phyloP scores from a whole-genome alignment of 495 filamentous ascomycete species.

The Talaromyces trachyspermus region DNA sequence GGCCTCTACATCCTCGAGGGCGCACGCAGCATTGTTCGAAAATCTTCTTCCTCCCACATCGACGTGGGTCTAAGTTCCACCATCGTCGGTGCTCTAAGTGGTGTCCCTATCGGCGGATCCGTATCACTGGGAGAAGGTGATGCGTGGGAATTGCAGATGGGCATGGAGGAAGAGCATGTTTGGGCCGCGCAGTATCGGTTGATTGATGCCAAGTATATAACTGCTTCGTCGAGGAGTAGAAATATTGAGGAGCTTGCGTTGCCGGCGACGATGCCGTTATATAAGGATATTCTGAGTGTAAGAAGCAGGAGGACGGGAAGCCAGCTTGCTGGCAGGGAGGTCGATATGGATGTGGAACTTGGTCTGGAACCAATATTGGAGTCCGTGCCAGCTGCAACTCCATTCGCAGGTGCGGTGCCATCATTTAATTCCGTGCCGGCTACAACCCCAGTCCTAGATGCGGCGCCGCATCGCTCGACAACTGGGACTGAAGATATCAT shows the following conservation, averaged over 20 bases:
- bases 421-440: background rate
- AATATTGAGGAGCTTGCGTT: constrained; percentile 11
- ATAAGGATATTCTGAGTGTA: constrained; percentile 20
- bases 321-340: background rate
- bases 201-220: constrained; percentile 12
- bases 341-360: constrained; percentile 10
- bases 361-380: constrained; percentile 1
- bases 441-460: background rate
- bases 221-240: constrained; percentile 14
- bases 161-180: constrained; percentile 21
- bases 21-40: constrained; percentile 14
- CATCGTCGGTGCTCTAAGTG: constrained; percentile 15
- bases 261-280: constrained; percentile 15
- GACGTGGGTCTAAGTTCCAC: constrained; percentile 17
- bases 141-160: constrained; percentile 19
- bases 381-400: background rate
- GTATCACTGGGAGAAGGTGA: constrained; percentile 16
- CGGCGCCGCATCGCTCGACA: background rate
- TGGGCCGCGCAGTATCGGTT: constrained; percentile 24
- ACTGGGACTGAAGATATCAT: background rate
- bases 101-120: constrained; percentile 18
- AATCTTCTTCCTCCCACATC: constrained; percentile 10
- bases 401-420: background rate
- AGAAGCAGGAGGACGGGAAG: constrained; percentile 6
- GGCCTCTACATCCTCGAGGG: constrained; percentile 18